Evolutionary conservation across 2,329 filamentous ascomycete species (phyloP), one percentile per base, ranked within the genome.

Genomic region (Aspergillaceae sp.): DNA sequence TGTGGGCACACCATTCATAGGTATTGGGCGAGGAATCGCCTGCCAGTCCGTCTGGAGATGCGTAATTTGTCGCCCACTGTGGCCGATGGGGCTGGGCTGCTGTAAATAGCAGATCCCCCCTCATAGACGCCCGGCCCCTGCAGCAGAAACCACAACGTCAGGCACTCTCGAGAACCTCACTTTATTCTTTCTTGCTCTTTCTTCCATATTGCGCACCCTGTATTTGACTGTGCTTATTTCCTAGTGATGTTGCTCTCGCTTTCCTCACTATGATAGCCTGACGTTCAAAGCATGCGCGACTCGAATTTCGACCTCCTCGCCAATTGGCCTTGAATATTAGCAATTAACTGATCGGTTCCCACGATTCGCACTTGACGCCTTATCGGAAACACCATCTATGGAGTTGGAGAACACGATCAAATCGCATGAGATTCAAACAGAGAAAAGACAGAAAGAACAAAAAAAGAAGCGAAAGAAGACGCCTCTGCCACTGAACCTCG

Each of bases 141-240:
- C 55, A 62, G 56, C 54, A 56, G 60, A 59, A 62, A 60, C 62
- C 59, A 61, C 54, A 56, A 44, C 53, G 52, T 55, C 52, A 59
- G 59, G 51, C 52, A 57, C 49, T 48, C 51, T 46, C 36, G 52
- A 54, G 48, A 43, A 52, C 51, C 27, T 19, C 48, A 40, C 47
- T 49, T 45, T 34, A 11, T 33, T 41, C 44, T 47, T 48, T 45
- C 37, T 27, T 30, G 41, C 44, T 43, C 34, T 35, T 36, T 19
- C 37, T 43, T 29, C 29, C 32, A 8, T 19, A 38, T 38, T 27
- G 11, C 5, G 10, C 27, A 11, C 11, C 28, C 29, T 26, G 19
- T 19, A 32, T 9, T 32, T 32, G 30, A 32, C 8, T 27, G 41
- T 45, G 40, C 40, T 42, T 34, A 40, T 46, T 47, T 35, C 33